These are phyloP conservation scores for Guadua angustifolia DNA, from an alignment of 176 grass and related monocot species.

Conservation along the genomic window DNA sequence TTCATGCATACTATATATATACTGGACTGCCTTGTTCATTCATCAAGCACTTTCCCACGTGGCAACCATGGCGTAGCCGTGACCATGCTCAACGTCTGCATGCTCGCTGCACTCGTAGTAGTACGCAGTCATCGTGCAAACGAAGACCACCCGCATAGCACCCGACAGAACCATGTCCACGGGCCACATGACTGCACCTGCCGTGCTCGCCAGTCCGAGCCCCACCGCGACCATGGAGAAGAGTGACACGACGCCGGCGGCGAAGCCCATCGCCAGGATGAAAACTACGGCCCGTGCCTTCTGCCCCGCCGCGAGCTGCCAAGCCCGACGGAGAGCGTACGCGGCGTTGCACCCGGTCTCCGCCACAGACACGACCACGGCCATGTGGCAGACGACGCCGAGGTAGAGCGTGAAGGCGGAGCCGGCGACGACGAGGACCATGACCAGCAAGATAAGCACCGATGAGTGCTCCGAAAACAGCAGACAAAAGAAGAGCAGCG, in stretches of 20 bases:
- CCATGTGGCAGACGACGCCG: not conserved
- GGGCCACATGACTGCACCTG: too few species aligned
- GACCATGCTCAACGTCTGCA: too few species aligned
- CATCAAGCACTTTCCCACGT: too few species aligned
- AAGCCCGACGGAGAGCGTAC: not conserved
- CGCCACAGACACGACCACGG: not conserved
- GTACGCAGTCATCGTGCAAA: slow-evolving; percentile 1
- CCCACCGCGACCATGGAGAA: not conserved
- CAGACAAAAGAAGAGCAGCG: not conserved
- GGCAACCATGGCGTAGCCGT: too few species aligned
- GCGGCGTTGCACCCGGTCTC: not conserved
- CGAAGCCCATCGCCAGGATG: not conserved
- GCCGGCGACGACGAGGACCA: not conserved
- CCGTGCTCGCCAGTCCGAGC: too few species aligned
- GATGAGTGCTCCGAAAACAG: not conserved
- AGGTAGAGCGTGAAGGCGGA: not conserved
- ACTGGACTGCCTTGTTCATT: too few species aligned
- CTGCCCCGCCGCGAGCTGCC: not conserved
- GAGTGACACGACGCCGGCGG: not conserved
- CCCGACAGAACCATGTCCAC: not conserved
- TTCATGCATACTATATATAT: too few species aligned
- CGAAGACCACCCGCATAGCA: not conserved
- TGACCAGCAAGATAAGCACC: not conserved
- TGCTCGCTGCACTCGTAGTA: slow-evolving; percentile 1
- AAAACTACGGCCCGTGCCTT: not conserved